A percentile compares a stretch with the other conserved stretches of the same genome.
These are phyloP conservation scores for Hericium erinaceus DNA, from an alignment of 768 basidiomycete genomes.

Conservation along the genomic window DNA sequence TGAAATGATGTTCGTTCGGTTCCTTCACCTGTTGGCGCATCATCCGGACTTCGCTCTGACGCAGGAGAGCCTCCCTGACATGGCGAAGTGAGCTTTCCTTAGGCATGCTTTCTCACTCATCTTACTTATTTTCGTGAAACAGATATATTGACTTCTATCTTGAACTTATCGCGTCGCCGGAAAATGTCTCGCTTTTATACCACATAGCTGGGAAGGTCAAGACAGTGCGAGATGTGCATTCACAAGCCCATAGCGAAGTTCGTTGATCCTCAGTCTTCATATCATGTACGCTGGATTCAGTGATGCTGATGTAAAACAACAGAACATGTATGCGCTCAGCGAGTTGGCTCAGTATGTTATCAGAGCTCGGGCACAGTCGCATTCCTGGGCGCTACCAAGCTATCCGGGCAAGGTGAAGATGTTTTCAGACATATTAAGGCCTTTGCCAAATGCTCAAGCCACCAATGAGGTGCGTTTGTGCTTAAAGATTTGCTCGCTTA, in stretches of 20 bases:
- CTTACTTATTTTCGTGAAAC: background rate
- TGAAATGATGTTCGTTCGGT: conserved; percentile 76
- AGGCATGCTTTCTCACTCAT: background rate
- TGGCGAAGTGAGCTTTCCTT: conserved; percentile 57
- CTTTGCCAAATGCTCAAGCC: conserved; percentile 56
- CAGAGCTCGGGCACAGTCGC: conserved; percentile 48
- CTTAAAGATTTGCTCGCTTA: background rate
- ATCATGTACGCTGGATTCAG: background rate
- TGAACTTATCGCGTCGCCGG: conserved; percentile 61
- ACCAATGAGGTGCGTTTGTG: conserved; percentile 43
- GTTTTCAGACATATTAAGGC: conserved; percentile 73
- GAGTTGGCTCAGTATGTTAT: conserved; percentile 89
- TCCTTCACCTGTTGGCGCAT: conserved; percentile 83
- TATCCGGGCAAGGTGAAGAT: conserved; percentile 76
- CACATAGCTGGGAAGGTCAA: conserved; percentile 77
- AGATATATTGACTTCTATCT: conserved; percentile 91
- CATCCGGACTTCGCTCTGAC: conserved; percentile 83
- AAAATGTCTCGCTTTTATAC: conserved; percentile 79
- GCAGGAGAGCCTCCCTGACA: conserved; percentile 62
- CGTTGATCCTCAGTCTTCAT: conserved; percentile 3
- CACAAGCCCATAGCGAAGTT: conserved; percentile 63
- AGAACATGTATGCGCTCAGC: conserved; percentile 84
- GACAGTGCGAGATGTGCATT: conserved; percentile 74
- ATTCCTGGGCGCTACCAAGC: conserved; percentile 68
- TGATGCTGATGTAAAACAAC: background rate